Percentiles rank a stretch among this genome's conserved stretches.
These are phyloP conservation scores for Parathielavia appendiculata DNA, from an alignment of 495 filamentous ascomycete genomes.

Conservation along the genomic window DNA sequence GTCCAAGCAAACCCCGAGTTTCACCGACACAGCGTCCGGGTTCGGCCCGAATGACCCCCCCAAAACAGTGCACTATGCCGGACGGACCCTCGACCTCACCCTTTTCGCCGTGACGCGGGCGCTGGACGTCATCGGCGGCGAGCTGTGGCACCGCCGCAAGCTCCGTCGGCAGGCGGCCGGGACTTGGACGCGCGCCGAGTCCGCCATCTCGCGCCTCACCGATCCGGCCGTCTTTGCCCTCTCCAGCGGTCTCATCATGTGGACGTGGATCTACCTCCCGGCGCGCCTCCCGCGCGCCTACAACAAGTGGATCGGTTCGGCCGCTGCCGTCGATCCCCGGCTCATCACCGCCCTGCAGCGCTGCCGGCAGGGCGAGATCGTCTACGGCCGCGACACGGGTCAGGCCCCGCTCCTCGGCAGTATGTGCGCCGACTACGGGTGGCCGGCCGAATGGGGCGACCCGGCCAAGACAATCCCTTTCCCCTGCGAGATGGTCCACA, in stretches of 20 bases:
- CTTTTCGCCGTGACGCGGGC: slow-evolving; percentile 74
- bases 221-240: slow-evolving; percentile 72
- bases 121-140: slow-evolving; percentile 62
- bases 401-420: slow-evolving; percentile 63
- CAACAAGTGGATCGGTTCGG: slow-evolving; percentile 77
- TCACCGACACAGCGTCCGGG: slow-evolving; percentile 32
- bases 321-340: slow-evolving; percentile 72
- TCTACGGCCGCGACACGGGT: slow-evolving; percentile 75
- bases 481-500: slow-evolving; percentile 85
- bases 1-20: slow-evolving; percentile 41
- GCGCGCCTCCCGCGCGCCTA: slow-evolving; percentile 67
- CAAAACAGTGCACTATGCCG: slow-evolving; percentile 49
- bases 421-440: slow-evolving; percentile 70
- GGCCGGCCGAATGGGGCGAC: slow-evolving; percentile 70
- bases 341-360: slow-evolving; percentile 69
- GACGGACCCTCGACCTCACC: slow-evolving; percentile 81
- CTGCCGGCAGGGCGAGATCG: slow-evolving; percentile 56
- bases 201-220: slow-evolving; percentile 47
- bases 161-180: slow-evolving; percentile 32
- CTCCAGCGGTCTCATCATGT: slow-evolving; percentile 81
- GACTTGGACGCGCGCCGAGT: slow-evolving; percentile 50
- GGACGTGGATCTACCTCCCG: slow-evolving; percentile 79
- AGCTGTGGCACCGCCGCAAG: slow-evolving; percentile 55
- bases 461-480: slow-evolving; percentile 68
- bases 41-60: slow-evolving; percentile 4